Evolutionary conservation across 192 early-diverging fungal species (phyloP), one percentile per base, ranked within the genome.

Genomic region (Chytriomyces sp.): DNA sequence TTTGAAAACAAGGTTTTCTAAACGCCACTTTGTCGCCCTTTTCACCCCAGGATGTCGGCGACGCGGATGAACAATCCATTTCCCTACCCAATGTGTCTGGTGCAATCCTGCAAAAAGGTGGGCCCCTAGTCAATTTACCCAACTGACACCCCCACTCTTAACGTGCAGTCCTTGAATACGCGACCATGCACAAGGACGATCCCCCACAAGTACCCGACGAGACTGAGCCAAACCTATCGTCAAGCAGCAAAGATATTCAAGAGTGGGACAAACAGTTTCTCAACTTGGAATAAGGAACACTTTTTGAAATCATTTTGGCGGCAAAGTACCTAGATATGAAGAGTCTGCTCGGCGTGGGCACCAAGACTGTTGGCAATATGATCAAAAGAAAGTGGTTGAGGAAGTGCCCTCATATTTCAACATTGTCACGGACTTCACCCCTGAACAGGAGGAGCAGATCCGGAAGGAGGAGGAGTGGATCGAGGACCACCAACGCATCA

Each of bases 201-300:
- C 46, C n/a, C n/a, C n/a, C n/a, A n/a, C n/a, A n/a, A n/a, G n/a
- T n/a, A n/a, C n/a, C n/a, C n/a, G n/a, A n/a, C n/a, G n/a, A n/a
- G n/a, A n/a, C n/a, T n/a, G n/a, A n/a, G n/a, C n/a, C n/a, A n/a
- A n/a, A n/a, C n/a, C n/a, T n/a, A n/a, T n/a, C n/a, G n/a, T n/a
- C n/a, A n/a, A 84, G 88, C 1, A 84, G 90, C 8, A 91, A 89
- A 64, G 90, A 93, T 61, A 94, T 97, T 84, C 92, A 91, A 50
- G 95, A 95, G 49, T 95, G 93, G 91, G 95, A 97, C 79, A 85
- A 87, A 48, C 92, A 98, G 64, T 98, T 95, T 67, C 95, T 92
- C 44, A 91, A 91, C 23, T 89, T 98, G 7, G 96, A 98, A 81
- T 95, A 98, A 83, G 96, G 93, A 24, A 97, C 96, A 0, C 80